Evolutionary conservation across 176 grass and related monocot genomes (phyloP).

Genomic region (Carex kokanica): DNA sequence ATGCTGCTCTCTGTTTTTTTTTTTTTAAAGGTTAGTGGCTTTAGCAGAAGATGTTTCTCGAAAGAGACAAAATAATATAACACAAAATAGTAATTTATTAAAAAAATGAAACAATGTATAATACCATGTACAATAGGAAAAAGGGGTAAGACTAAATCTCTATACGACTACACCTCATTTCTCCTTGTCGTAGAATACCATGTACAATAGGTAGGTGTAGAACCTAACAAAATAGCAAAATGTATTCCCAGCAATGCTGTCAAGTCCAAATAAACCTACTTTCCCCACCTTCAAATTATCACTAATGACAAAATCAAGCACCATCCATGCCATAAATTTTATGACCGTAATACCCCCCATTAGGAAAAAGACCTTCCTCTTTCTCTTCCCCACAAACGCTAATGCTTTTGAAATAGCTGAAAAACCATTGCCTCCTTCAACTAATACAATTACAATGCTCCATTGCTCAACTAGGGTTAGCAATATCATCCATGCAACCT

Average conservation of each 20-base stretch:
- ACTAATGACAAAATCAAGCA: constrained; percentile 11
- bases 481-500: constrained; percentile 16
- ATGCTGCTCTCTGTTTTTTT: too few species aligned
- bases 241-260: background rate
- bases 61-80: background rate
- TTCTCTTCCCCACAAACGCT: constrained; percentile 4
- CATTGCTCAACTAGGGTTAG: background rate
- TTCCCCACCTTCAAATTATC: background rate
- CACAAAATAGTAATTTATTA: background rate
- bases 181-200: constrained; percentile 3
- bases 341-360: constrained; percentile 16
- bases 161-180: background rate
- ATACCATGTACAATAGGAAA: too few species aligned
- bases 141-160: too few species aligned
- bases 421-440: constrained; percentile 18
- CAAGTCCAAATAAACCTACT: background rate
- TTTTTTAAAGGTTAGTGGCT: too few species aligned
- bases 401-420: background rate
- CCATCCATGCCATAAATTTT: background rate
- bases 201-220: constrained; percentile 2
- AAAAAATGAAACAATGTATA: constrained; percentile 10
- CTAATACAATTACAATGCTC: constrained; percentile 16
- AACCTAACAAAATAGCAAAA: constrained; percentile 11
- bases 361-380: background rate
- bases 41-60: too few species aligned